A percentile compares a stretch with the other conserved stretches of the same genome.
These are phyloP conservation scores for Pulveroboletus frians DNA, from an alignment of 768 basidiomycete genomes.

Conservation along the genomic window DNA sequence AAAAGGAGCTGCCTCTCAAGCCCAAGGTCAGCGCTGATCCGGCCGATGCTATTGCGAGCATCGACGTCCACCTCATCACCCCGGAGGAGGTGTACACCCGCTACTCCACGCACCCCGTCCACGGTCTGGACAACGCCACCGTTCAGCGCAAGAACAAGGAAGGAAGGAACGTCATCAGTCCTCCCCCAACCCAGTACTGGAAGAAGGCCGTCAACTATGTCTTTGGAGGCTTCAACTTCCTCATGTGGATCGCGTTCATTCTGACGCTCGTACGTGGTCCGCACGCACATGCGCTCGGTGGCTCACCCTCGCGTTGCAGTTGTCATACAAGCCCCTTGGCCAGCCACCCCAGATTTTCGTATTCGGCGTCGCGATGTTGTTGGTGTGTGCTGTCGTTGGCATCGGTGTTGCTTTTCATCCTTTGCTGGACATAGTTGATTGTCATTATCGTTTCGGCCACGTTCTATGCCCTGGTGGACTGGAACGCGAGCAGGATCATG, in stretches of 20 bases:
- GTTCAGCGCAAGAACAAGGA: constrained; percentile 36
- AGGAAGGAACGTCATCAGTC: constrained; percentile 47
- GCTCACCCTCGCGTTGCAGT: constrained; percentile 27
- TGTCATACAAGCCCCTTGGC: constrained; percentile 50
- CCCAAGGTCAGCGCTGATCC: constrained; percentile 27
- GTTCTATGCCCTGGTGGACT: constrained; percentile 50
- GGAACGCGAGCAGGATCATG: constrained; percentile 46
- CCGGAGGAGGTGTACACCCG: constrained; percentile 40
- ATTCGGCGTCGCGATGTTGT: constrained; percentile 47
- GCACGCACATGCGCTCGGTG: background rate
- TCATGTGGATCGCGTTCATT: constrained; percentile 53
- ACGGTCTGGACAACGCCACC: constrained; percentile 44
- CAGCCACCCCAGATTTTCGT: constrained; percentile 40
- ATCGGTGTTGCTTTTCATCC: background rate
- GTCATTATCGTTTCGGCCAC: constrained; percentile 40
- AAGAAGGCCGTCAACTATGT: constrained; percentile 49
- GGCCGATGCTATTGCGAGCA: constrained; percentile 36
- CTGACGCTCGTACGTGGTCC: constrained; percentile 36
- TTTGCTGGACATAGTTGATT: constrained; percentile 31
- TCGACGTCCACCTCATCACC: constrained; percentile 45
- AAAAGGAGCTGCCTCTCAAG: constrained; percentile 22
- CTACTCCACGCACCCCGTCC: constrained; percentile 37
- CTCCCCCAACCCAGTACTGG: constrained; percentile 44
- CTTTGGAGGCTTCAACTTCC: constrained; percentile 54
- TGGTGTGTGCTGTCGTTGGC: constrained; percentile 32